These are phyloP conservation scores for Kalaharituber pfeilii DNA, from an alignment of 2,329 filamentous ascomycete species.

Conservation along the genomic window DNA sequence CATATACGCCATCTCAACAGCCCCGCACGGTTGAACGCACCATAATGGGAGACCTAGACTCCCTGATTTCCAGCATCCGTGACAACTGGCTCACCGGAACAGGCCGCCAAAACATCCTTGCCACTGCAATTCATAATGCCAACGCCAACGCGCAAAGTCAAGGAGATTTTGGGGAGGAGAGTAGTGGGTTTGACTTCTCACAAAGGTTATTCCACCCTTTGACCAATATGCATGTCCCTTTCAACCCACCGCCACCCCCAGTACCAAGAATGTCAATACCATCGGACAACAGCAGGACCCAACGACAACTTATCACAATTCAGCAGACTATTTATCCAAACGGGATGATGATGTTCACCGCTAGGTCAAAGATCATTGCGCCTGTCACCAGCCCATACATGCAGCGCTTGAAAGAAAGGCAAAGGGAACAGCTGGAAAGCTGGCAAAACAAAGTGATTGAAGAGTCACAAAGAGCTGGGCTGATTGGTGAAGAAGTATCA, in stretches of 20 bases:
- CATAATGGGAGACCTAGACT: constrained; percentile 43
- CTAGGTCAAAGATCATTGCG: constrained; percentile 6
- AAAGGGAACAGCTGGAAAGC: constrained; percentile 48
- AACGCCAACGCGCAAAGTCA: background rate
- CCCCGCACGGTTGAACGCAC: constrained; percentile 27
- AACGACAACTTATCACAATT: constrained; percentile 5
- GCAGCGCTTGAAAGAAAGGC: background rate
- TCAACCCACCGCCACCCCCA: constrained; percentile 68
- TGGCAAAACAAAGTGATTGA: constrained; percentile 42
- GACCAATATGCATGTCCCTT: constrained; percentile 54
- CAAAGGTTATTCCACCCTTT: background rate
- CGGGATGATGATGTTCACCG: constrained; percentile 5
- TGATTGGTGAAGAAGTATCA: constrained; percentile 13
- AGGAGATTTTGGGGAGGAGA: background rate
- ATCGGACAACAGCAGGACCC: constrained; percentile 1
- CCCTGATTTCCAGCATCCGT: constrained; percentile 33
- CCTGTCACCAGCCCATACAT: constrained; percentile 32
- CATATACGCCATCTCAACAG: constrained; percentile 23
- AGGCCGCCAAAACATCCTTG: constrained; percentile 5
- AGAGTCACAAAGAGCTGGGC: constrained; percentile 24
- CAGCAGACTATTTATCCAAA: constrained; percentile 1
- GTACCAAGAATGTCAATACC: constrained; percentile 34
- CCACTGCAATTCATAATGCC: background rate
- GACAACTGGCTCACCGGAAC: constrained; percentile 12
- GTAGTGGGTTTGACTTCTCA: background rate